phyloP scores from a whole-genome alignment of 345 rosid species.

The Odontarrhena argentea region DNA sequence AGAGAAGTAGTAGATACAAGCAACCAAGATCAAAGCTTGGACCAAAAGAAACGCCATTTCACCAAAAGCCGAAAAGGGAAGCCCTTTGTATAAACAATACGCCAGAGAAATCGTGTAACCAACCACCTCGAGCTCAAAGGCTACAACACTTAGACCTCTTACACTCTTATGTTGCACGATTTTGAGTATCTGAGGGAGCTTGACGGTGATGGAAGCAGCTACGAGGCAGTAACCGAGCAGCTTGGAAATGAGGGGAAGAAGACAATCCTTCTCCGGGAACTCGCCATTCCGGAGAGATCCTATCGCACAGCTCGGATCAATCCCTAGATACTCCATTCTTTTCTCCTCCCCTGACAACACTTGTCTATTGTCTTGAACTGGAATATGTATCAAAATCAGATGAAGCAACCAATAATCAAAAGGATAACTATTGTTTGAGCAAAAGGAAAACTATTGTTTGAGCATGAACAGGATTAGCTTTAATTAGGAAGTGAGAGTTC shows the following conservation, averaged over 20 bases:
- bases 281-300: conserved; percentile 62
- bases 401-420: too few relatives aligned
- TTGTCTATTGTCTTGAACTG: too few relatives aligned
- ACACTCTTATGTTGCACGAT: conserved; percentile 78
- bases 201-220: conserved; percentile 93
- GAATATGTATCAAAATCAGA: too few relatives aligned
- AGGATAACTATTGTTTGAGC: too few relatives aligned
- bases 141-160: conserved; percentile 73
- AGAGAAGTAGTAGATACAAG: conserved; percentile 67
- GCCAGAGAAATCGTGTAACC: conserved; percentile 91
- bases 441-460: too few relatives aligned
- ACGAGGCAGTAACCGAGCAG: conserved; percentile 91
- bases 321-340: conserved; percentile 67
- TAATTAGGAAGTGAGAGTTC: too few relatives aligned
- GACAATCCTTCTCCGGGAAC: conserved; percentile 74
- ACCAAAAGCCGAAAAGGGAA: conserved; percentile 94
- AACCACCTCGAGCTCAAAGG: conserved; percentile 89
- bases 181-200: conserved; percentile 94
- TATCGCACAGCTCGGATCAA: conserved; percentile 70
- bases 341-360: neutral
- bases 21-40: conserved; percentile 80
- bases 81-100: conserved; percentile 87
- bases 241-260: conserved; percentile 92
- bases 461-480: too few relatives aligned
- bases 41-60: conserved; percentile 84